Conservation (phyloP, 192 early-diverging fungal species). For the Backusella sp. region DNA sequence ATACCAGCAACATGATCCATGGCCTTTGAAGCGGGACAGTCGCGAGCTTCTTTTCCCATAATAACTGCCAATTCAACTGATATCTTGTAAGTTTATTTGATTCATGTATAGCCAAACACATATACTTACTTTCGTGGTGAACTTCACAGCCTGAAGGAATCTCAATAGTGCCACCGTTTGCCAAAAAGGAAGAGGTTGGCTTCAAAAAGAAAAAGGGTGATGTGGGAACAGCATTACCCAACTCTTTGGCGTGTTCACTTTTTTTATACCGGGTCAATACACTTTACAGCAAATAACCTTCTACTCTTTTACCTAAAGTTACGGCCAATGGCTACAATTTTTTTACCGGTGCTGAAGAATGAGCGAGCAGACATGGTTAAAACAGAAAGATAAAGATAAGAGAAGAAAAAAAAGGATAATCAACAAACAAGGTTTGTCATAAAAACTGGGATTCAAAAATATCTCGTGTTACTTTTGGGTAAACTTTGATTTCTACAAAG, state of each 20-base stretch:
- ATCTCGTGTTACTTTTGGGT: no score
- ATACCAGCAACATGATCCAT: constrained; percentile 57
- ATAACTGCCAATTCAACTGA: constrained; percentile 90
- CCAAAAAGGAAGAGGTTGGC: constrained; percentile 80
- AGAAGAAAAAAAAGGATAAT: background rate
- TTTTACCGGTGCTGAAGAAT: constrained; percentile 64
- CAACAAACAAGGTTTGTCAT: background rate
- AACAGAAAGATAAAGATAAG: background rate
- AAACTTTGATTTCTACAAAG: no score
- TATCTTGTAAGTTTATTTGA: background rate
- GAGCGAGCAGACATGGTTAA: constrained; percentile 40
- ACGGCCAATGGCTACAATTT: constrained; percentile 92
- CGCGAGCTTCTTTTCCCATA: constrained; percentile 76
- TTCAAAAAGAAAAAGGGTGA: constrained; percentile 94
- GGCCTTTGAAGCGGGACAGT: constrained; percentile 66
- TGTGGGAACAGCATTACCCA: constrained; percentile 88
- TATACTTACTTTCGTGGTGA: constrained; percentile 72
- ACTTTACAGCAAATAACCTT: background rate
- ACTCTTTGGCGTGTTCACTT: constrained; percentile 92
- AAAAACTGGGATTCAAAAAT: constrained; percentile 4
- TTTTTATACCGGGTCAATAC: constrained; percentile 10
- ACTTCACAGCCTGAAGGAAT: constrained; percentile 75
- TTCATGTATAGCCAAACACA: background rate
- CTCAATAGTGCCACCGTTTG: constrained; percentile 69
- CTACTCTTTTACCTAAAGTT: constrained; percentile 67